phyloP scores from a whole-genome alignment of 768 basidiomycete species.

The Lactarius deliciosus region DNA sequence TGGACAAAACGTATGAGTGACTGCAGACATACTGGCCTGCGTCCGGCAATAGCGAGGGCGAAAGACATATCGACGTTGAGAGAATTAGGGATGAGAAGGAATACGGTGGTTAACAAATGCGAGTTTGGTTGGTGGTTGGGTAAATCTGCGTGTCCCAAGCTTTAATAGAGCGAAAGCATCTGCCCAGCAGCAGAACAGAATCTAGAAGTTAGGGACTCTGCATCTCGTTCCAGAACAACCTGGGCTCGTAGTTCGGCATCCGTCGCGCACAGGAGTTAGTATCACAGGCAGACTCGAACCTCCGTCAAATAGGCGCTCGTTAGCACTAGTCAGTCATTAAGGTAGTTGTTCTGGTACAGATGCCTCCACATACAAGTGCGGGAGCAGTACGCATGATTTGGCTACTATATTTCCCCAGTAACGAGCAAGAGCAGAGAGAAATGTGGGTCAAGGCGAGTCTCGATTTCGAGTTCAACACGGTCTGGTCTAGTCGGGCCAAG shows the following conservation, averaged over 20 bases:
- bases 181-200: neutral
- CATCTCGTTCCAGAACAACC: neutral
- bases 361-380: neutral
- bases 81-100: neutral
- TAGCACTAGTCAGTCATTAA: neutral
- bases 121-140: neutral
- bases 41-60: slow-evolving; percentile 24
- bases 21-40: slow-evolving; percentile 30
- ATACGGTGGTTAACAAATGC: neutral
- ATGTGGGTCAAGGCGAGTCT: neutral
- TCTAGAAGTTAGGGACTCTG: neutral
- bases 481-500: neutral
- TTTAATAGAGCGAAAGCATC: neutral
- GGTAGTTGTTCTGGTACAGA: neutral
- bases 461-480: neutral
- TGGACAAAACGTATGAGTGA: neutral
- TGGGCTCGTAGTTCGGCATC: neutral
- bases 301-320: neutral
- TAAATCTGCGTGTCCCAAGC: neutral
- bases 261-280: neutral
- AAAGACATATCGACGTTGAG: neutral
- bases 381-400: neutral
- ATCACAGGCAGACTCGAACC: neutral
- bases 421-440: neutral
- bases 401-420: too few species aligned